These are phyloP conservation scores for Ceratobasidium sp. DNA, from an alignment of 1,284 basidiomycete genomes.

Conservation along the genomic window DNA sequence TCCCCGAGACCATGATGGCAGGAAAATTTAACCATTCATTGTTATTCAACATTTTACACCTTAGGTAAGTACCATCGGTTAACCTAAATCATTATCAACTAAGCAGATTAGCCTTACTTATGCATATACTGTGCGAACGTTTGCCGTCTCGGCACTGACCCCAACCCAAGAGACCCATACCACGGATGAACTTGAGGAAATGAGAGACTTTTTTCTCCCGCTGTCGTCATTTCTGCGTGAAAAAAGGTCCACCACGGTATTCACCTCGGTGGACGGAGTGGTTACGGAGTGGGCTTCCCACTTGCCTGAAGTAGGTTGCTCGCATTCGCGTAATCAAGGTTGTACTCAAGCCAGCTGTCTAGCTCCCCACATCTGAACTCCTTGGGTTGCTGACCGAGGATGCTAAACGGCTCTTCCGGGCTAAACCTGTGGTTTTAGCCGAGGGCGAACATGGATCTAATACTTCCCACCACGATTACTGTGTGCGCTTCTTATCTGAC, in stretches of 20 bases:
- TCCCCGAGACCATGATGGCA: conserved; percentile 56
- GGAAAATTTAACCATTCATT: conserved; percentile 52
- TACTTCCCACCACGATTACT: conserved; percentile 2
- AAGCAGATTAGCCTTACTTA: conserved; percentile 63
- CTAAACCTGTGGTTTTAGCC: not conserved
- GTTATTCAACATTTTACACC: conserved; percentile 66
- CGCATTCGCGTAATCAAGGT: not conserved
- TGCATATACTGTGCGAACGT: conserved; percentile 64
- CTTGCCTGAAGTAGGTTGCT: conserved; percentile 1
- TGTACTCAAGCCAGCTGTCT: not conserved
- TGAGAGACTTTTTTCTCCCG: conserved; percentile 56
- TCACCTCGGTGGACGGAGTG: conserved; percentile 57
- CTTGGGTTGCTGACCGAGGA: not conserved
- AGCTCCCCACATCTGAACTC: conserved; percentile 4
- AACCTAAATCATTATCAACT: not conserved
- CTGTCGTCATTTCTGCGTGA: conserved; percentile 68
- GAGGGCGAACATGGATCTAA: not conserved
- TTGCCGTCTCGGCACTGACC: conserved; percentile 64
- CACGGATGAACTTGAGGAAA: conserved; percentile 52
- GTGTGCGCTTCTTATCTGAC: conserved; percentile 31
- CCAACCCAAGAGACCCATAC: conserved; percentile 7
- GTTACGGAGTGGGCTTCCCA: conserved; percentile 48
- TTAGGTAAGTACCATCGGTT: conserved; percentile 59
- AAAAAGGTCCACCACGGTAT: conserved; percentile 59
- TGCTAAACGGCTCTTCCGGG: conserved; percentile 5